Conservation (phyloP, 2,329 filamentous ascomycete genomes). For the Xylariaceae sp. region DNA sequence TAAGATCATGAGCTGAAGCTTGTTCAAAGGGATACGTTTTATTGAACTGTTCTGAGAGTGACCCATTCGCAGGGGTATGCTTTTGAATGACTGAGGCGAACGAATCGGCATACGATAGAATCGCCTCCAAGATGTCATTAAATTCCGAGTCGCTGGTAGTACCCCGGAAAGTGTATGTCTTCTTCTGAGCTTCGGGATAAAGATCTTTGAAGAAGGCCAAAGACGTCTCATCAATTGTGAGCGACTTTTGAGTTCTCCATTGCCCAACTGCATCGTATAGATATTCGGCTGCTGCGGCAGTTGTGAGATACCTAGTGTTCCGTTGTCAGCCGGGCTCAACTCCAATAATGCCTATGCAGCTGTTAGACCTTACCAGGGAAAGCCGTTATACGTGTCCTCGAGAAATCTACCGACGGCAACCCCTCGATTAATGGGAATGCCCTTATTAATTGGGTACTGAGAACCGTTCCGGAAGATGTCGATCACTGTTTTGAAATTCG, state of each 20-base stretch:
- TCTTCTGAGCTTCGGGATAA: background rate
- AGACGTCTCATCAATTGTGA: background rate
- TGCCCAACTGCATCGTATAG: conserved; percentile 1
- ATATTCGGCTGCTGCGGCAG: background rate
- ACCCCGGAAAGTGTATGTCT: background rate
- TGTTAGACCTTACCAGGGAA: background rate
- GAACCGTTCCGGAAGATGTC: background rate
- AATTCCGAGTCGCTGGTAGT: background rate
- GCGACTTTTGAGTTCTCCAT: background rate
- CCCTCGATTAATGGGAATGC: background rate
- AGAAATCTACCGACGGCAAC: background rate
- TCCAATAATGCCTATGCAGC: background rate
- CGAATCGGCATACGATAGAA: background rate
- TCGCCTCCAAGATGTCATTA: background rate
- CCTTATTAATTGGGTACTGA: background rate
- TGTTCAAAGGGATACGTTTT: background rate
- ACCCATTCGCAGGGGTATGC: background rate
- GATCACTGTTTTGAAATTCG: background rate
- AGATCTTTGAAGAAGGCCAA: background rate
- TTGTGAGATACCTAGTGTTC: background rate
- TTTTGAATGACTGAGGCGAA: background rate
- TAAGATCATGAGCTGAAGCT: background rate
- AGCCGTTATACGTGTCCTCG: background rate
- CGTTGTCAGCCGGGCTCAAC: background rate
- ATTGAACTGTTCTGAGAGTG: background rate